A percentile compares a stretch with the other conserved stretches of the same genome.
Evolutionary conservation across 768 basidiomycete genomes (phyloP).

Genomic region (Lactifluus echinatus): DNA sequence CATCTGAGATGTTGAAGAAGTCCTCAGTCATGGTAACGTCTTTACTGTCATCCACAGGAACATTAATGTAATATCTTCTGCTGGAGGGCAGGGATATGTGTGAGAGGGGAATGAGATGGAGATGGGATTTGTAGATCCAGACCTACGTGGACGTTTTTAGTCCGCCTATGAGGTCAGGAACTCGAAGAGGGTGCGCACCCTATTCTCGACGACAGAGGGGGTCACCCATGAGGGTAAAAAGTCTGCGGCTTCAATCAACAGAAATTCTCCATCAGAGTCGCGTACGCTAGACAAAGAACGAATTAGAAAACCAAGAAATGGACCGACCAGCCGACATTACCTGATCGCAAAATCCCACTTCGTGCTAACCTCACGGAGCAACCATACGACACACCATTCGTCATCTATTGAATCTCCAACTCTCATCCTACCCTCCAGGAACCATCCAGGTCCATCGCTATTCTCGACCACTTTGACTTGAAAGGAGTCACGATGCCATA

Average conservation of each 20-base stretch:
- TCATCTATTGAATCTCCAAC: constrained; percentile 98
- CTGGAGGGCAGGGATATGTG: constrained; percentile 60
- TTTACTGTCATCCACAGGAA: constrained; percentile 45
- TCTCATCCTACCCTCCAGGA: constrained; percentile 76
- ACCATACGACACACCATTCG: constrained; percentile 93
- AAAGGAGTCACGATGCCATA: constrained; percentile 83
- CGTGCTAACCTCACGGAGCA: constrained; percentile 65
- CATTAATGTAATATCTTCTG: constrained; percentile 36
- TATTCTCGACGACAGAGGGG: constrained; percentile 84
- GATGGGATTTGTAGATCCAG: constrained; percentile 76
- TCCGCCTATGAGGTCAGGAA: background rate
- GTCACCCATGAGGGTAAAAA: constrained; percentile 83
- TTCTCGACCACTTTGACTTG: constrained; percentile 59
- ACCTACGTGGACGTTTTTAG: constrained; percentile 45
- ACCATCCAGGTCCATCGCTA: constrained; percentile 39
- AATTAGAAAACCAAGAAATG: background rate
- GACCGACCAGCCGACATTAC: constrained; percentile 36
- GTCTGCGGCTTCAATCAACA: constrained; percentile 94
- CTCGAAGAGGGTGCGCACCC: constrained; percentile 50
- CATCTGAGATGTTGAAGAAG: constrained; percentile 53
- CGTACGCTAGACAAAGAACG: constrained; percentile 39
- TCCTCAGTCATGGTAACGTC: constrained; percentile 34
- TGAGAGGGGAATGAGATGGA: constrained; percentile 82
- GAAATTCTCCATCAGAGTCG: constrained; percentile 93
- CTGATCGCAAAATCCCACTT: constrained; percentile 77